phyloP scores from a whole-genome alignment of 2,329 filamentous ascomycete species.

The Trichoderma atrobrunneum region DNA sequence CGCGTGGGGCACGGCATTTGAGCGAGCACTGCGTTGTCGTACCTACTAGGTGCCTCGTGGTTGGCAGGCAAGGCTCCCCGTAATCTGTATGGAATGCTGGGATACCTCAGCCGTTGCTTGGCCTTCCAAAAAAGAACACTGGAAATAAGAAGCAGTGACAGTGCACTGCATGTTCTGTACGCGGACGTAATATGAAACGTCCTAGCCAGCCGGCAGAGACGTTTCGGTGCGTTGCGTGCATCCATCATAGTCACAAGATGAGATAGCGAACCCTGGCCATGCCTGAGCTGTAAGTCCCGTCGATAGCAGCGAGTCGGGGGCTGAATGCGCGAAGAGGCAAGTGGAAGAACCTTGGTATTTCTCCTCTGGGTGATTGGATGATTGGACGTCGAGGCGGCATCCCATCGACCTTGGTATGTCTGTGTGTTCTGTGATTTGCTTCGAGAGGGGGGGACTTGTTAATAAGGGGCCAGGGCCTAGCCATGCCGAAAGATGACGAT shows the following conservation, averaged over 20 bases:
- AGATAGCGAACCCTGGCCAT: not conserved
- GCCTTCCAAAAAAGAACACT: not conserved
- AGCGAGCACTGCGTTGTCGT: not conserved
- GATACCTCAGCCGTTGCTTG: not conserved
- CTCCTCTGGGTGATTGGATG: not conserved
- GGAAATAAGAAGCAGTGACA: not conserved
- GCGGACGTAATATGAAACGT: conserved; percentile 4
- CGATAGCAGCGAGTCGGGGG: not conserved
- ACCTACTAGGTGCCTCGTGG: not conserved
- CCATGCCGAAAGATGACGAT: conserved; percentile 3
- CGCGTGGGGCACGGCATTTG: not conserved
- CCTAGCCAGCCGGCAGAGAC: not conserved
- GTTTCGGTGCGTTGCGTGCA: not conserved
- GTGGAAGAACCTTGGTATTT: not conserved
- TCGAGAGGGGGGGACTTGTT: not conserved
- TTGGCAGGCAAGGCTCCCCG: not conserved
- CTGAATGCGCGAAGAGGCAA: not conserved
- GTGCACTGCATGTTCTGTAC: not conserved
- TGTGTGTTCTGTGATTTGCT: conserved; percentile 9
- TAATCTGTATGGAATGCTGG: not conserved
- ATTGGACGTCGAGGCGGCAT: not conserved
- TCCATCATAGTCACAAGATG: not conserved
- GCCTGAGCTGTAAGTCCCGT: not conserved
- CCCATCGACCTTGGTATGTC: not conserved
- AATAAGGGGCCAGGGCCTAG: not conserved